Evolutionary conservation across 495 filamentous ascomycete genomes (phyloP), one percentile per base, ranked within the genome.

Genomic region (Daldinia decipiens): DNA sequence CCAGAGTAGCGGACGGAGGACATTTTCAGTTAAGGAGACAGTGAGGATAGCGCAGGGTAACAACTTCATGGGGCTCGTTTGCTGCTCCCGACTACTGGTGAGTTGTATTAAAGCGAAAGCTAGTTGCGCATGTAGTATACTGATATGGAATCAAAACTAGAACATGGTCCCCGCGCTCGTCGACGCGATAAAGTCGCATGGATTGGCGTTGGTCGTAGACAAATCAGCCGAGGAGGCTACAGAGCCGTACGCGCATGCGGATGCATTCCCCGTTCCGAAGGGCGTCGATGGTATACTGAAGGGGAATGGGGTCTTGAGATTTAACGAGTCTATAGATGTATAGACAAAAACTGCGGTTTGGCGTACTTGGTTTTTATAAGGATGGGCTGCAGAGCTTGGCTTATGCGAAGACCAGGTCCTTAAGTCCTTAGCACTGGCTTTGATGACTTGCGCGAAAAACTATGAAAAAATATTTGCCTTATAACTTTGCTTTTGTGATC

Each of bases 41-140:
- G 96, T 97, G 17, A 86, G 94, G 65, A 94, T 95, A 76, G 94
- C 96, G 38, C 92, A 94, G 77, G 92, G 89, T 70, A 99, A 98
- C 79, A 99, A 99, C 75, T 93, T 99, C 65, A 98, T 99, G 95
- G 95, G 95, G 17, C 77, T 99, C 76, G 91, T 98, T 62, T 97
- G 94, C 79, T 91, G 89, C 68, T 94, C 92, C 24, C 86, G 89
- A 72, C 82, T 98, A 65, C 77, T 99, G 84, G 94, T 96, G 84
- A 75, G 89, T 86, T 52, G 21, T 40, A 6, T 31, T 53, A 34
- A 59, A 51, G 5, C n/a, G 1, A 38, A 13, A 39, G 9, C 19
- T 24, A 4, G n/a, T 5, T 43, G 7, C 32, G 5, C 13, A n/a
- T 13, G 62, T 54, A 26, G 1, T 39, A 32, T 45, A 50, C 72